Evolutionary conservation across 768 basidiomycete species (phyloP).

Genomic region (Gymnopilus dilepis): DNA sequence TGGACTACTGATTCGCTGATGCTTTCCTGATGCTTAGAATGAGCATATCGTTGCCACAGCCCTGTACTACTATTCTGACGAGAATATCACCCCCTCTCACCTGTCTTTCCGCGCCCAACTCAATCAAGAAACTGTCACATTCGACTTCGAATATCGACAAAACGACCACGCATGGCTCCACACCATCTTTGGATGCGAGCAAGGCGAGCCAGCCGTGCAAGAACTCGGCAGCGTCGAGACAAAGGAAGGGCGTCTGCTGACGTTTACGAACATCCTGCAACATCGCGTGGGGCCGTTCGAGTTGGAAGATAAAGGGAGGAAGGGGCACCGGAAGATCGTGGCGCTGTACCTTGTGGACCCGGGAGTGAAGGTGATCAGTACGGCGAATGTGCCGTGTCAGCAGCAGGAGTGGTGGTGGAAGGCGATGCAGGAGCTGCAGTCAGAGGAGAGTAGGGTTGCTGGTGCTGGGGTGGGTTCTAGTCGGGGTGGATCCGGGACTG

Average conservation of each 20-base stretch:
- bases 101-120: constrained; percentile 35
- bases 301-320: constrained; percentile 41
- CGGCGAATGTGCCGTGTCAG: constrained; percentile 38
- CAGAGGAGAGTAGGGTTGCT: constrained; percentile 1
- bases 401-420: constrained; percentile 37
- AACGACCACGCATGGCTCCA: constrained; percentile 33
- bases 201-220: constrained; percentile 31
- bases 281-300: constrained; percentile 44
- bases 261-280: constrained; percentile 49
- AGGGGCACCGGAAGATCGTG: constrained; percentile 49
- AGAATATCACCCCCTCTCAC: constrained; percentile 30
- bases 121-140: background rate
- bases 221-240: constrained; percentile 40
- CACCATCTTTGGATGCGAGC: constrained; percentile 32
- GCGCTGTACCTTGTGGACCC: constrained; percentile 49
- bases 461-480: background rate
- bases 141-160: constrained; percentile 28
- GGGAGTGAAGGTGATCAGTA: constrained; percentile 33
- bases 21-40: constrained; percentile 25
- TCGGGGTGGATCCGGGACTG: background rate
- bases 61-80: constrained; percentile 35
- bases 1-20: background rate
- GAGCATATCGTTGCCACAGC: constrained; percentile 39
- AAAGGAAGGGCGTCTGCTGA: constrained; percentile 39
- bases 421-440: constrained; percentile 9